Conservation (phyloP, 108 stramenopile genomes). For the Cylindrotheca fusiformis region DNA sequence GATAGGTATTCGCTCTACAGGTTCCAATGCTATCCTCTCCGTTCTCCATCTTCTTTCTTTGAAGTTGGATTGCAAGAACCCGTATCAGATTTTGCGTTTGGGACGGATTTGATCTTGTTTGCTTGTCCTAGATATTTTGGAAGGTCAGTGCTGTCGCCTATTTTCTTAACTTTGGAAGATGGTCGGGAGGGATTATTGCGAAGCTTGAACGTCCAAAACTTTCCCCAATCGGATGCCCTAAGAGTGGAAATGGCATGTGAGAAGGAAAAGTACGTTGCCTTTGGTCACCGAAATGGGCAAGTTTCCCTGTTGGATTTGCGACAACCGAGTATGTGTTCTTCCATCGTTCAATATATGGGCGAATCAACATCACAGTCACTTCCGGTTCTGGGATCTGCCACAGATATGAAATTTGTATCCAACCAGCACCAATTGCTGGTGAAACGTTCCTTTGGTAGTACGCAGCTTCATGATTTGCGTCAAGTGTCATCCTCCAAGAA, state of each 20-base stretch:
- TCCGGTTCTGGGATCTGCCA: slow-evolving; percentile 13
- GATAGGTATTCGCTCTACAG: slow-evolving; percentile 1
- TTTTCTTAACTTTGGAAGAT: slow-evolving; percentile 22
- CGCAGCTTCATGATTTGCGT: slow-evolving; percentile 31
- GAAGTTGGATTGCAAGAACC: slow-evolving; percentile 11
- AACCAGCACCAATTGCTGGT: slow-evolving; percentile 16
- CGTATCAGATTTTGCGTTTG: slow-evolving; percentile 30
- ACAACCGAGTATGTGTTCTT: slow-evolving; percentile 9
- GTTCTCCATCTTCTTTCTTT: slow-evolving; percentile 13
- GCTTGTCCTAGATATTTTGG: slow-evolving; percentile 15
- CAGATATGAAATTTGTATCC: slow-evolving; percentile 24
- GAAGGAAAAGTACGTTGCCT: slow-evolving; percentile 25
- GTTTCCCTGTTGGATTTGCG: slow-evolving; percentile 35
- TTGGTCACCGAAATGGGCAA: slow-evolving; percentile 39
- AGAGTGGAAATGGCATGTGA: slow-evolving; percentile 32
- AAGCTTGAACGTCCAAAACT: slow-evolving; percentile 21
- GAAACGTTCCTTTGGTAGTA: slow-evolving; percentile 26
- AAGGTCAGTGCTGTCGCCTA: slow-evolving; percentile 2
- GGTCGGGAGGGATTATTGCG: slow-evolving; percentile 5
- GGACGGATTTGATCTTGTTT: slow-evolving; percentile 22
- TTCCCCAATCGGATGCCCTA: slow-evolving; percentile 29
- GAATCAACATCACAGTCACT: background rate
- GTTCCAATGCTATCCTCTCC: slow-evolving; percentile 27
- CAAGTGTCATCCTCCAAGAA: slow-evolving; percentile 14
- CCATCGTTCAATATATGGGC: slow-evolving; percentile 15